These are phyloP conservation scores for Trichosanthes cucumerina DNA, from an alignment of 306 rosid species.

Conservation along the genomic window DNA sequence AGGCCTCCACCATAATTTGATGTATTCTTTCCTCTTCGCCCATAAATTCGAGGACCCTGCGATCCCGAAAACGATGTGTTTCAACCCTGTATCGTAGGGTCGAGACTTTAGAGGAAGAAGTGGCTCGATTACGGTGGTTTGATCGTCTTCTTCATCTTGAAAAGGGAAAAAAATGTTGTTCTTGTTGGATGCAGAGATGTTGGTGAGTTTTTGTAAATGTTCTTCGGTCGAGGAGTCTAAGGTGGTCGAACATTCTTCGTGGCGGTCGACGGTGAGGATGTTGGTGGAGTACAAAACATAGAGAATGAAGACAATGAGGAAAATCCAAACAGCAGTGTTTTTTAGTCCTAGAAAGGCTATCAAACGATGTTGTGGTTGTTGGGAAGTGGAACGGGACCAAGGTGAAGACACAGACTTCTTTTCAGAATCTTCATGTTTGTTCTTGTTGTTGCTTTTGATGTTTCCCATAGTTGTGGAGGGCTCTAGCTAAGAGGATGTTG, in stretches of 20 bases:
- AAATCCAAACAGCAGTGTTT: constrained; percentile 40
- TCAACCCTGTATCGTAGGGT: constrained; percentile 34
- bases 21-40: constrained; percentile 63
- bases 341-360: constrained; percentile 16
- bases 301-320: constrained; percentile 28
- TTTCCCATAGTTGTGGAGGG: constrained; percentile 7
- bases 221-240: constrained; percentile 14
- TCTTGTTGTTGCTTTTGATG: constrained; percentile 7
- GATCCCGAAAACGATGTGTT: constrained; percentile 74
- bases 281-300: constrained; percentile 53
- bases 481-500: background rate
- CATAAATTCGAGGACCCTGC: constrained; percentile 74
- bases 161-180: background rate
- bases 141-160: background rate
- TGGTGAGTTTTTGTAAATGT: constrained; percentile 22
- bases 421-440: constrained; percentile 16
- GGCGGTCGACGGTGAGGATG: constrained; percentile 32
- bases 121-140: background rate
- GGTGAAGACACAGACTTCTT: constrained; percentile 6
- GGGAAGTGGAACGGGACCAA: constrained; percentile 5
- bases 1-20: constrained; percentile 85
- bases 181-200: constrained; percentile 14
- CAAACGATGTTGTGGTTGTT: constrained; percentile 21
- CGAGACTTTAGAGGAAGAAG: constrained; percentile 16
- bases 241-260: constrained; percentile 27